Base-by-base conservation (phyloP, 768 basidiomycete genomes). In the Ramaria sp. region DNA sequence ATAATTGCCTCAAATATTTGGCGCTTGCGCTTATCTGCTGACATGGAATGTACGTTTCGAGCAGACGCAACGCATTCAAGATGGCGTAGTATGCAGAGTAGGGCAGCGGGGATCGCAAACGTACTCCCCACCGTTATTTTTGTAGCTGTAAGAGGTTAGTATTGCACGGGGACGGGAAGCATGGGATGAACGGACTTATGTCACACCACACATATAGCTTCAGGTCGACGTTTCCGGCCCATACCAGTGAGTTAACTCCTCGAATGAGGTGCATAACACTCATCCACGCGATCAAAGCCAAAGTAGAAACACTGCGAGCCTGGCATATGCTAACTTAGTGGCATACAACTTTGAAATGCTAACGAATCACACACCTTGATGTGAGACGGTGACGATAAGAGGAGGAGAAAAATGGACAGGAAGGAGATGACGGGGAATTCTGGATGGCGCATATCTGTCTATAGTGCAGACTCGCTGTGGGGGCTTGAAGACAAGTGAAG, bases 71-170 rank as follows among this genome's bases (percentile, higher is more conserved):
- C 64, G 8, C 68, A 70, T 60, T 79, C 79, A 16, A 86, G 70
- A 37, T 78, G 70, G 16, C 72, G 67, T 47, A 76, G 74, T 32
- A 85, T 71, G 59, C 77, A 81, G 16, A 86, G 61, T 48, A 73
- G 74, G 24, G 78, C 77, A 12, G 76, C 78, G 5, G 82, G 81
- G n/a, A 84, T 60, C 4, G 80, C 83, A 37, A 80, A 63, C 42
- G 66, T 73, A 0, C 73, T 68, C 4, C 74, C 79, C 8, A 82
- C 65, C 27, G 75, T 63, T 13, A 87, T 59, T 57, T 76, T 78
- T 5, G 81, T 79, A n/a, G 73, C 83, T 85, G 64, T n/a, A 41
- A 54, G 5, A 15, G 20, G n/a, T 27, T 22, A 38, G 18, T 37
- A 3, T 58, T 47, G 3, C n/a, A n/a, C n/a, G n/a, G n/a, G n/a